These are phyloP conservation scores for Clarkia xantiana DNA, from an alignment of 345 rosid species.

Conservation along the genomic window DNA sequence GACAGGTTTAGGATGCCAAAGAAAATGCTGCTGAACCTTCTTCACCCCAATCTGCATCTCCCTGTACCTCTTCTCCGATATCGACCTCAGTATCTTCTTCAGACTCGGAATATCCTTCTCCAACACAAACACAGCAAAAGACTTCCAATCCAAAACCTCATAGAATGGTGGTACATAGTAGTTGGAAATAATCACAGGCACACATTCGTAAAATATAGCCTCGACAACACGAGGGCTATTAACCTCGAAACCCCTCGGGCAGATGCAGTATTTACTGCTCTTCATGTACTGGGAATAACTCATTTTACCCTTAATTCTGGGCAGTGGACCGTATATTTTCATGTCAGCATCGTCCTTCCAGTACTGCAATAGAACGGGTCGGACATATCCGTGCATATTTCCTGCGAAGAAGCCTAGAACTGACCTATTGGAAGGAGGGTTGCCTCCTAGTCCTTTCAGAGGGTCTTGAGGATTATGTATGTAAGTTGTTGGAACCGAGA, in stretches of 20 bases:
- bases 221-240: constrained; percentile 89
- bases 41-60: constrained; percentile 66
- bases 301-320: constrained; percentile 38
- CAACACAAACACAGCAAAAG: constrained; percentile 59
- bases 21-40: constrained; percentile 79
- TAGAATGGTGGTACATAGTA: constrained; percentile 79
- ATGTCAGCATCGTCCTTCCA: constrained; percentile 81
- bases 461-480: constrained; percentile 41
- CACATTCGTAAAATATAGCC: constrained; percentile 70
- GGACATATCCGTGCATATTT: constrained; percentile 68
- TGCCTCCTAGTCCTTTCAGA: constrained; percentile 53
- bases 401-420: constrained; percentile 85
- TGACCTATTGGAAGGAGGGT: constrained; percentile 42
- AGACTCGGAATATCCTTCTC: constrained; percentile 73
- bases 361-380: constrained; percentile 55
- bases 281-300: constrained; percentile 60
- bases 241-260: constrained; percentile 82
- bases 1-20: constrained; percentile 67
- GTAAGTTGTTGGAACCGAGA: constrained; percentile 67
- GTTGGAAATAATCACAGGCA: constrained; percentile 83
- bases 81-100: constrained; percentile 57
- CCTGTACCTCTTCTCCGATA: constrained; percentile 34
- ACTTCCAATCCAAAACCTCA: constrained; percentile 71
- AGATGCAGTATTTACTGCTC: constrained; percentile 88
- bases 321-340: constrained; percentile 52